These are phyloP conservation scores for Bacidia gigantensis DNA, from an alignment of 495 filamentous ascomycete species.

Conservation along the genomic window DNA sequence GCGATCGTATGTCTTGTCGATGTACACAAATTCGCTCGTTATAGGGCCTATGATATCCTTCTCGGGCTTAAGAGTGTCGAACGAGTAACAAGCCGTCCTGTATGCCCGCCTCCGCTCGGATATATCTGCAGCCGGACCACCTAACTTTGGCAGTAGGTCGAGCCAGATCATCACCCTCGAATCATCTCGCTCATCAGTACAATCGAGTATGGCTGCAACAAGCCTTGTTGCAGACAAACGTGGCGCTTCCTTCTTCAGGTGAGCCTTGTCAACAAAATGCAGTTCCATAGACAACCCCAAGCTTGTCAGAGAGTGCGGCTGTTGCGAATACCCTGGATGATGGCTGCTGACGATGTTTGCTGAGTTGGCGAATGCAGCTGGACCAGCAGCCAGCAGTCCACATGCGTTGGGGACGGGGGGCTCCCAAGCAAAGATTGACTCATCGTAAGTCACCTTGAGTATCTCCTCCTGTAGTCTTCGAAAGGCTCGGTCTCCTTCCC, in stretches of 20 bases:
- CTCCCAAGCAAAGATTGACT: constrained; percentile 20
- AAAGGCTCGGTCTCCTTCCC: constrained; percentile 20
- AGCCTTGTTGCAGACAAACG: not conserved
- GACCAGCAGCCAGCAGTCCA: not conserved
- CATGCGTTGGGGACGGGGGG: not conserved
- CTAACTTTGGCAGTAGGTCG: no score
- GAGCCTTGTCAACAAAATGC: not conserved
- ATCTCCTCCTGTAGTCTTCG: constrained; percentile 22
- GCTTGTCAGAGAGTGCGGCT: not conserved
- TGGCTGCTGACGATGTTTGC: not conserved
- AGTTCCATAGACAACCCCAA: not conserved
- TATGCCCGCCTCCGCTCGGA: no score
- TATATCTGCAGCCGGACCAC: no score
- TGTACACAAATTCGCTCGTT: no score
- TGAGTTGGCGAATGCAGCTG: not conserved
- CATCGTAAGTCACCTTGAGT: constrained; percentile 14
- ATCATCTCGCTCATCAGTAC: not conserved
- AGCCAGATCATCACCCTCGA: not conserved
- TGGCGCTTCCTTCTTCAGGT: not conserved
- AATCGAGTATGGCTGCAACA: not conserved
- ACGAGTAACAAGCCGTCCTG: no score
- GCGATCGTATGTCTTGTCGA: no score
- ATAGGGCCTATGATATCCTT: no score
- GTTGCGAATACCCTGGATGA: not conserved
- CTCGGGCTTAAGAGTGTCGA: no score